Conservation (phyloP, 441 rosid species). For the Mallotus repandus region DNA sequence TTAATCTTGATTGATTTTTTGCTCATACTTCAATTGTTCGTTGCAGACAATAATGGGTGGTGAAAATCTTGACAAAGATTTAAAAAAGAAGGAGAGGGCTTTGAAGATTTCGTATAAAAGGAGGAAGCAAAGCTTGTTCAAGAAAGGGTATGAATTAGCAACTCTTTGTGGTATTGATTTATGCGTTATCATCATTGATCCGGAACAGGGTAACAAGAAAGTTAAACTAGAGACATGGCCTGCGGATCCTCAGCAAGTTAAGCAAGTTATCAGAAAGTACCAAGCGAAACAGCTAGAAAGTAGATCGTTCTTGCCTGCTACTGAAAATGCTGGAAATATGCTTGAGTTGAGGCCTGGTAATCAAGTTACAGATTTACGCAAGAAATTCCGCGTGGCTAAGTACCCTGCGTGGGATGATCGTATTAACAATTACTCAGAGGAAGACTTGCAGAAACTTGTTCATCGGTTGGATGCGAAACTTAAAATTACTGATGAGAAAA, state of each 20-base stretch:
- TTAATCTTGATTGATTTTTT: no score
- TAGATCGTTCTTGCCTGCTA: not conserved
- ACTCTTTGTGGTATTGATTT: conserved; percentile 3
- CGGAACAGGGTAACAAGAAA: not conserved
- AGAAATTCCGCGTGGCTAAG: no score
- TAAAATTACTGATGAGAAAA: not conserved
- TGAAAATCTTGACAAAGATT: not conserved
- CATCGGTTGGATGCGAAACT: not conserved
- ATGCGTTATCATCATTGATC: not conserved
- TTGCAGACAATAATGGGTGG: not conserved
- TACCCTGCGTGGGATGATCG: not conserved
- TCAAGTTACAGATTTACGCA: not conserved
- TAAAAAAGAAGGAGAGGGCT: not conserved
- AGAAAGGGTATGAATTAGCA: not conserved
- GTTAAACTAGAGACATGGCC: conserved; percentile 8
- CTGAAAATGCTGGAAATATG: not conserved
- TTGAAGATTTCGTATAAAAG: not conserved
- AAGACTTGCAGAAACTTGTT: not conserved
- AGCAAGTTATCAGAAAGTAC: not conserved
- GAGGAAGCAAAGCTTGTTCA: not conserved
- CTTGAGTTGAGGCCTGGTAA: not conserved
- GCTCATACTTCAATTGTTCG: no score
- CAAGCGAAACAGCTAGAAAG: not conserved
- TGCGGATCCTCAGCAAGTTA: not conserved
- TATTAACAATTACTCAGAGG: not conserved